Evolutionary conservation across 805 yeast genomes (phyloP).

Genomic region (Naumovozyma castellii): DNA sequence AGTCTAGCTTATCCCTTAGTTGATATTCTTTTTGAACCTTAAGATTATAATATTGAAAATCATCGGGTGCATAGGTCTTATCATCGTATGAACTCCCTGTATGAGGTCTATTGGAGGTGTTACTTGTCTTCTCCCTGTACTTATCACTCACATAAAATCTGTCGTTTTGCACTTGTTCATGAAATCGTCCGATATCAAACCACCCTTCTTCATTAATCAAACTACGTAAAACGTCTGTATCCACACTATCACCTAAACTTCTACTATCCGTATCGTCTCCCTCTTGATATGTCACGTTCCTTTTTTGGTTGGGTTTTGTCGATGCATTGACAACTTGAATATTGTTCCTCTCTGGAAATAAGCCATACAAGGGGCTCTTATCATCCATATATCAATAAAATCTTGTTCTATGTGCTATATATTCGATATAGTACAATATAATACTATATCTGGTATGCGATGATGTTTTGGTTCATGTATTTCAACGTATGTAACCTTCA

Average conservation of each 20-base stretch:
- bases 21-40: slow-evolving; percentile 28
- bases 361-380: slow-evolving; percentile 5
- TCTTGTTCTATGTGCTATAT: too few species aligned
- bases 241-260: slow-evolving; percentile 5
- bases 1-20: slow-evolving; percentile 23
- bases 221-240: slow-evolving; percentile 8
- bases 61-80: too few species aligned
- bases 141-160: slow-evolving; percentile 18
- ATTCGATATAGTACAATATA: too few species aligned
- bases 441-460: too few species aligned
- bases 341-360: slow-evolving; percentile 18
- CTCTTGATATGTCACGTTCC: neutral
- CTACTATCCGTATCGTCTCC: slow-evolving; percentile 1
- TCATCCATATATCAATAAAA: slow-evolving; percentile 5
- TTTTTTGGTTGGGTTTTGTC: slow-evolving; percentile 1
- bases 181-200: slow-evolving; percentile 11
- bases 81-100: slow-evolving; percentile 2
- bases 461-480: too few species aligned
- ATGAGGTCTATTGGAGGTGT: slow-evolving; percentile 1
- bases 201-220: slow-evolving; percentile 14
- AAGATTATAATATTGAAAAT: slow-evolving; percentile 30
- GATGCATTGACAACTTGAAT: slow-evolving; percentile 6
- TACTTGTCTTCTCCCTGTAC: slow-evolving; percentile 6
- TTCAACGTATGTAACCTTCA: too few species aligned
- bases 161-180: slow-evolving; percentile 12